Evolutionary conservation across 202 grass and related monocot genomes (phyloP).

Genomic region (Schoenoplectus tabernaemontani): DNA sequence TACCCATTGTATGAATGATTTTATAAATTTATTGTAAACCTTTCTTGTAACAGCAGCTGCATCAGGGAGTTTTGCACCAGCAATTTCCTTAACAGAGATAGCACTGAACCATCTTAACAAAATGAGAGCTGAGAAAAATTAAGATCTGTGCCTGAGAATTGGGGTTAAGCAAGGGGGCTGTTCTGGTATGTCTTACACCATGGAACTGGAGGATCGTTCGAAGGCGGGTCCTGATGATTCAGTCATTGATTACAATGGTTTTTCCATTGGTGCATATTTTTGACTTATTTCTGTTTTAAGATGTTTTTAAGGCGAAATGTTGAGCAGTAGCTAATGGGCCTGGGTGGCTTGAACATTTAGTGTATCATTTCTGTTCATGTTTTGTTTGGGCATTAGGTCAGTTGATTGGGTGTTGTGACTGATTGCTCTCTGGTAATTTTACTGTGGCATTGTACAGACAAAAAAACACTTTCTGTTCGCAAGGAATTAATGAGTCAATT

Average conservation of each 20-base stretch:
- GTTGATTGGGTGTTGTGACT: background rate
- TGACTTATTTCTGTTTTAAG: background rate
- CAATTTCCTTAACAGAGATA: constrained; percentile 79
- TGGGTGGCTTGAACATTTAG: background rate
- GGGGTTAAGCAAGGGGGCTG: constrained; percentile 97
- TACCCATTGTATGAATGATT: background rate
- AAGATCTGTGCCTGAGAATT: constrained; percentile 91
- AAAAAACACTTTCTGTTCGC: background rate
- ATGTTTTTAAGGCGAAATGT: background rate
- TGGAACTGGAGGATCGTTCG: constrained; percentile 68
- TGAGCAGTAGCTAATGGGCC: background rate
- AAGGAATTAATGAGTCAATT: background rate
- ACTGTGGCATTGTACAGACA: background rate
- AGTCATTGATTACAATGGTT: constrained; percentile 81
- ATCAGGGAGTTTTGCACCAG: constrained; percentile 54
- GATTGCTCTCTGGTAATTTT: background rate
- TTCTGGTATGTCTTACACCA: constrained; percentile 99
- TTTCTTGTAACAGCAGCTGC: constrained; percentile 19
- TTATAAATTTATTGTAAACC: background rate
- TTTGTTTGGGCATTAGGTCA: background rate
- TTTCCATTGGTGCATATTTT: constrained; percentile 64
- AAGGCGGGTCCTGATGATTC: constrained; percentile 60
- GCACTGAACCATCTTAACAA: constrained; percentile 74
- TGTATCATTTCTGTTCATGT: background rate
- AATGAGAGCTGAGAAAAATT: constrained; percentile 65